Evolutionary conservation across 2,329 filamentous ascomycete genomes (phyloP).

Genomic region (Myriosclerotinia curreyana): DNA sequence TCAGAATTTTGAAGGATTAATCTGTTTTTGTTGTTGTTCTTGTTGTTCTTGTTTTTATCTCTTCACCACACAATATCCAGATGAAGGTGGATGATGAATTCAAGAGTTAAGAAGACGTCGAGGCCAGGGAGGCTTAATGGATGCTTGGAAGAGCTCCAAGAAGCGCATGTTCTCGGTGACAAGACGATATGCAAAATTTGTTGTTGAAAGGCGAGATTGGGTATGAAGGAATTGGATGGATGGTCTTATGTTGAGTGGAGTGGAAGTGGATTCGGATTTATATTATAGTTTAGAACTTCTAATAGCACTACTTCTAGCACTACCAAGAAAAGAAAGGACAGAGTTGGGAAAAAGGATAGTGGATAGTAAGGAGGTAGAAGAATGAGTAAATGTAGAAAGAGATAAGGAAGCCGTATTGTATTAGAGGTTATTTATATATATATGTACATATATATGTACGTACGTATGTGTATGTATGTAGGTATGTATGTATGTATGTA

Average conservation of each 20-base stretch:
- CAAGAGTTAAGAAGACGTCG: constrained; percentile 27
- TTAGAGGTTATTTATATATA: too few species aligned
- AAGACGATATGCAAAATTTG: constrained; percentile 27
- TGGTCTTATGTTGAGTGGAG: constrained; percentile 23
- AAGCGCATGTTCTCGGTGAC: constrained; percentile 36
- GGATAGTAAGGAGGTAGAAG: neutral
- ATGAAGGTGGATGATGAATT: constrained; percentile 4
- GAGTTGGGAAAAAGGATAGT: neutral
- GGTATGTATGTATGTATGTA: neutral
- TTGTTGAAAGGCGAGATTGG: constrained; percentile 23
- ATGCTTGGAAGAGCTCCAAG: constrained; percentile 25
- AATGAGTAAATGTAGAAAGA: neutral
- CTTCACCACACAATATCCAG: constrained; percentile 11
- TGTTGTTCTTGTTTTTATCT: neutral
- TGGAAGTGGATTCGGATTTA: constrained; percentile 14
- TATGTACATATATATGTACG: too few species aligned
- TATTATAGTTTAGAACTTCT: neutral
- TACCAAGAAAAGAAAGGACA: neutral
- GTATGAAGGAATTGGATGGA: constrained; percentile 17
- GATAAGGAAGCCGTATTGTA: constrained; percentile 12
- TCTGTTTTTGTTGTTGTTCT: neutral
- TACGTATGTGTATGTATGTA: too few species aligned
- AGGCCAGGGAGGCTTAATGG: constrained; percentile 31
- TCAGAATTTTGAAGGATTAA: neutral
- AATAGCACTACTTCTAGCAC: too few species aligned